Evolutionary conservation across 768 basidiomycete genomes (phyloP), one percentile per base, ranked within the genome.

Genomic region (Asterophora lycoperdoides): DNA sequence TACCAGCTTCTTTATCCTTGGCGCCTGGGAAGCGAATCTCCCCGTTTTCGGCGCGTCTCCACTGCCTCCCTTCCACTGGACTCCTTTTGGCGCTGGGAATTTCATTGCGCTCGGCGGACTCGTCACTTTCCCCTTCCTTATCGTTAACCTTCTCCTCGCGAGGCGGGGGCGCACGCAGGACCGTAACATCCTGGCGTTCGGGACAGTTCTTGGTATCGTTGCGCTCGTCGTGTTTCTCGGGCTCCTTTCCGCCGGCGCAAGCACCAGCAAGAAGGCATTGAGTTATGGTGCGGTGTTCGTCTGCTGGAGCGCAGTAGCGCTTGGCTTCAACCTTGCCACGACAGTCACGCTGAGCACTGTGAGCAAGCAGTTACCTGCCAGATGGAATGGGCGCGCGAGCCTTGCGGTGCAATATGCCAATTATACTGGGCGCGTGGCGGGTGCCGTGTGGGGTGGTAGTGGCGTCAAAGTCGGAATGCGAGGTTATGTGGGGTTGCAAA

Each of bases 261-360:
- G 60, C 72, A 18, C 56, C 62, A 18, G 68, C 58, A 18, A 38
- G 13, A 41, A 41, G 19, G 36, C 45, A 8, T n/a, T 56, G 36
- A 52, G 46, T 19, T 82, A 79, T 50, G 75, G 69, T 5, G 72
- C 71, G 13, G 56, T 84, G 37, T 71, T 71, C 46, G 59, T 74
- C 6, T 74, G 71, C 51, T 78, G 81, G 81, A 76, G 76, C 67
- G 69, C 77, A 34, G 69, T 86, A 18, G 84, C 86, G 19, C 70
- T 86, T 4, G 85, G 86, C 1, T 87, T 86, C 70, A 86, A 86
- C 62, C 68, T 86, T 9, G 77, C 81, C n/a, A 83, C 76, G 54
- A 86, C 83, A 2, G 78, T 81, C 48, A 86, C 85, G 28, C 67
- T 86, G 52, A 81, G 80, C 49, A 60, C 84, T 47, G 64, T 87